Evolutionary conservation across 345 rosid genomes (phyloP).

Genomic region (Excoecaria agallocha): DNA sequence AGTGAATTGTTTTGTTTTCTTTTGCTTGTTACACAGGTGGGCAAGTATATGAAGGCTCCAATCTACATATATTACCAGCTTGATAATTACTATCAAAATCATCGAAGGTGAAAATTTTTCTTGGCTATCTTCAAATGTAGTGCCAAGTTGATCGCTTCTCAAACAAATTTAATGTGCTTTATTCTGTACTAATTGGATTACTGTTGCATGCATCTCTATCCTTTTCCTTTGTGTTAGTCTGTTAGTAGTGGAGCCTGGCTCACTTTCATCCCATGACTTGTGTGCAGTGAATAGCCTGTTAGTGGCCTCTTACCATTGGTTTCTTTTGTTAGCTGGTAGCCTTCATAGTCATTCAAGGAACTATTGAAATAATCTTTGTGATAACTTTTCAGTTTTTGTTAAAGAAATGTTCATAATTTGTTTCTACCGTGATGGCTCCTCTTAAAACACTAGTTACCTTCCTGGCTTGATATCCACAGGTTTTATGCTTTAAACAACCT

Average conservation of each 20-base stretch:
- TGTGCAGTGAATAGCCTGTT: background rate
- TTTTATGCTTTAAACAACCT: background rate
- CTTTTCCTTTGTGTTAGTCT: too few relatives aligned
- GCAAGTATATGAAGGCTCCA: slow-evolving; percentile 82
- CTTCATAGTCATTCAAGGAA: background rate
- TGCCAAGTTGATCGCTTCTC: slow-evolving; percentile 8
- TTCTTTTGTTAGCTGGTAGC: background rate
- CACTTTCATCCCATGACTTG: background rate
- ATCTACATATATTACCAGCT: slow-evolving; percentile 76
- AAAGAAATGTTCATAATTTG: background rate
- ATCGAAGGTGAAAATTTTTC: slow-evolving; percentile 55
- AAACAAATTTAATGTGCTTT: slow-evolving; percentile 3
- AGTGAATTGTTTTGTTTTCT: too few relatives aligned
- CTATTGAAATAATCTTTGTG: background rate
- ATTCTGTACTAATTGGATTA: background rate
- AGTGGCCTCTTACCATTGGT: background rate
- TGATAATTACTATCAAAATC: slow-evolving; percentile 85
- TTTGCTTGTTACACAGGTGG: slow-evolving; percentile 43
- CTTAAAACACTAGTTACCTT: background rate
- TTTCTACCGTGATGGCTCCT: background rate
- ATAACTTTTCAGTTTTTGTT: background rate
- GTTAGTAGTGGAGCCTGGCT: background rate
- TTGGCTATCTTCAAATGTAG: background rate
- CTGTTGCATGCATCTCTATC: background rate
- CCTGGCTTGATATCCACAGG: background rate